phyloP scores from a whole-genome alignment of 2,329 filamentous ascomycete genomes.

The Colletotrichum destructivum region DNA sequence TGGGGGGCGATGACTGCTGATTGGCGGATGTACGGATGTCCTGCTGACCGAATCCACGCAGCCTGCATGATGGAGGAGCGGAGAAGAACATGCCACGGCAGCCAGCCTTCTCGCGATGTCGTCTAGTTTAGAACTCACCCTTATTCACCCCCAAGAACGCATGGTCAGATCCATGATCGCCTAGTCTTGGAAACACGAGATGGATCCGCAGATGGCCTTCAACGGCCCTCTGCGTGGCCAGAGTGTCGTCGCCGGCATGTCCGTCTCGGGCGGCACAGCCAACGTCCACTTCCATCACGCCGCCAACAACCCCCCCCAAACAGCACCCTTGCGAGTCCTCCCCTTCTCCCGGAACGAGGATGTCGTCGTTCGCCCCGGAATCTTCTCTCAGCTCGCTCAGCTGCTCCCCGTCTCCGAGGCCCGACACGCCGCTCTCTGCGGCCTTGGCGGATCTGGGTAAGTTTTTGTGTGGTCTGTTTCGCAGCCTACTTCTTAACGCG shows the following conservation, averaged over 20 bases:
- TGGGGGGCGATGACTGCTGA: not conserved
- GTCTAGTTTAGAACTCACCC: not conserved
- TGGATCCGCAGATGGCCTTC: not conserved
- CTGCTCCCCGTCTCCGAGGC: not conserved
- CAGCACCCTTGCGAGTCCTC: not conserved
- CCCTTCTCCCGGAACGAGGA: not conserved
- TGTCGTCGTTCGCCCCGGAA: not conserved
- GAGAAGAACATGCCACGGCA: no score
- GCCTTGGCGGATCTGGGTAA: not conserved
- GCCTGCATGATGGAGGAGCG: not conserved
- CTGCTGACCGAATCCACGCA: not conserved
- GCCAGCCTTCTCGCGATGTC: no score
- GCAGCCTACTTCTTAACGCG: not conserved
- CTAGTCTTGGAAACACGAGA: not conserved
- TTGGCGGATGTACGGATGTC: not conserved
- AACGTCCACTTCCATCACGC: not conserved
- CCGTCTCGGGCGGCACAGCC: not conserved
- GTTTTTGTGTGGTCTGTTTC: not conserved
- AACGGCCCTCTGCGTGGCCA: not conserved
- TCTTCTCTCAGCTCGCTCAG: not conserved
- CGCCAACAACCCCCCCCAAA: not conserved
- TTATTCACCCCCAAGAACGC: not conserved
- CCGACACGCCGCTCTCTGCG: not conserved
- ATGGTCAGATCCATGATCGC: not conserved
- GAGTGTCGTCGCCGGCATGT: slow-evolving; percentile 4